A percentile compares a stretch with the other conserved stretches of the same genome.
These are phyloP conservation scores for Purpureocillium lavendulum DNA, from an alignment of 2,329 filamentous ascomycete genomes.

Conservation along the genomic window DNA sequence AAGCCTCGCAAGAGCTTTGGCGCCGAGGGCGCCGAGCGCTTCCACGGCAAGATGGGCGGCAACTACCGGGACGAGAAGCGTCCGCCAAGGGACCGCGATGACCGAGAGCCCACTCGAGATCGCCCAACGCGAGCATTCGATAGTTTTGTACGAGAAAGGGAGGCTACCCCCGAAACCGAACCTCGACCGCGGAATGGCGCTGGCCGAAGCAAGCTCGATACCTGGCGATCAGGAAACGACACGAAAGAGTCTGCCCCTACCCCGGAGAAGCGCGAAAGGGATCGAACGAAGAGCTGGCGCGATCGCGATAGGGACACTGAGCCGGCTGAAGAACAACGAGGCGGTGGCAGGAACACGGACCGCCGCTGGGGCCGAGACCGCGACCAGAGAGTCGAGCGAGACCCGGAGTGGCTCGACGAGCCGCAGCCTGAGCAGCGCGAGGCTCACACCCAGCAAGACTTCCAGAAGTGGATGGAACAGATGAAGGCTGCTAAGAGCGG, in stretches of 20 bases:
- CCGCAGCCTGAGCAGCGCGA: constrained; percentile 60
- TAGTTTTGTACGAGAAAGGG: constrained; percentile 38
- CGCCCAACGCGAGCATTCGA: constrained; percentile 42
- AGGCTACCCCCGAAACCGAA: constrained; percentile 41
- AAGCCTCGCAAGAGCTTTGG: constrained; percentile 69
- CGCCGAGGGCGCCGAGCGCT: constrained; percentile 62
- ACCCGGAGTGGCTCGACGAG: constrained; percentile 86
- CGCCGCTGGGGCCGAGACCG: constrained; percentile 50
- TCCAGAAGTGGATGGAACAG: constrained; percentile 86
- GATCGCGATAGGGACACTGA: constrained; percentile 37
- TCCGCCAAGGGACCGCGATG: constrained; percentile 44
- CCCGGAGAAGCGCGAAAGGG: constrained; percentile 41
- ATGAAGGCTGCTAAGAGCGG: constrained; percentile 63
- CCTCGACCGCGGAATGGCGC: constrained; percentile 55
- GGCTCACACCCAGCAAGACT: constrained; percentile 78
- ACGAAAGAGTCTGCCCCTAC: constrained; percentile 17
- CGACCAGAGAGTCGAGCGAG: constrained; percentile 59
- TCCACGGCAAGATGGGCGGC: constrained; percentile 57
- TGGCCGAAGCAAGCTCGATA: constrained; percentile 57
- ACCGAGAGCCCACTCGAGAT: constrained; percentile 43
- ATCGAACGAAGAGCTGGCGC: constrained; percentile 53
- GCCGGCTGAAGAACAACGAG: constrained; percentile 46
- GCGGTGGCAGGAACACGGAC: constrained; percentile 35
- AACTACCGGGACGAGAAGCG: constrained; percentile 33
- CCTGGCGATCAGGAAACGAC: constrained; percentile 62